phyloP scores from a whole-genome alignment of 176 grass and related monocot species.

The Musa acuminata region DNA sequence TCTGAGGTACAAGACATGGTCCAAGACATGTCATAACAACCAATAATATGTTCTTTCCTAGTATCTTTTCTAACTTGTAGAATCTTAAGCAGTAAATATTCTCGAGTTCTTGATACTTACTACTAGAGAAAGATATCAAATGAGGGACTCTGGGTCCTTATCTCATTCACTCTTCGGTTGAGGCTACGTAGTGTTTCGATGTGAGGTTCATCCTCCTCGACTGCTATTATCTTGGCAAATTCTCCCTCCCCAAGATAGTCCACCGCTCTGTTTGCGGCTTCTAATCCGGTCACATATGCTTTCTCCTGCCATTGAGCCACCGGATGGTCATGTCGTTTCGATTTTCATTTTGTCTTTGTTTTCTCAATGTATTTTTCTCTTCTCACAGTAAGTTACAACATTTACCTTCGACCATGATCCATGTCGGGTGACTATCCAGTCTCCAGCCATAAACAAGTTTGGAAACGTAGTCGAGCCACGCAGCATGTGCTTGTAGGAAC shows the following conservation, averaged over 20 bases:
- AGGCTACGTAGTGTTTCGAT: conserved; percentile 44
- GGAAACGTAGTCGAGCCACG: conserved; percentile 60
- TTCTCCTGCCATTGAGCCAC: conserved; percentile 43
- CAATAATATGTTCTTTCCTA: too few relatives aligned
- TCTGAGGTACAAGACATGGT: too few relatives aligned
- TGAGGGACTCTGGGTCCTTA: conserved; percentile 45
- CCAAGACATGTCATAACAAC: too few relatives aligned
- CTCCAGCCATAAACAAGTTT: conserved; percentile 78
- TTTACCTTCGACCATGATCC: conserved; percentile 81
- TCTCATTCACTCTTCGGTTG: conserved; percentile 59
- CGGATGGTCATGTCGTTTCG: neutral
- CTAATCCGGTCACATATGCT: conserved; percentile 78
- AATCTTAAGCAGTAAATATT: too few relatives aligned
- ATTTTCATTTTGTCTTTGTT: neutral
- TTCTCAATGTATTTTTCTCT: neutral
- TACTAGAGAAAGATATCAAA: conserved; percentile 55
- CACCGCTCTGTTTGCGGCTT: conserved; percentile 73
- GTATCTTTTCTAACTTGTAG: too few relatives aligned
- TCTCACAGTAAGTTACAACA: neutral
- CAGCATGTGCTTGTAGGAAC: conserved; percentile 61
- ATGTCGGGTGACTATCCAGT: conserved; percentile 87
- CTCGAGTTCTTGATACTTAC: neutral
- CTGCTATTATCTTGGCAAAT: conserved; percentile 80
- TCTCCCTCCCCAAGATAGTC: conserved; percentile 63
- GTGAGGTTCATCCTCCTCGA: conserved; percentile 75